Evolutionary conservation across 1,284 basidiomycete genomes (phyloP), one percentile per base, ranked within the genome.

Genomic region (Cryptococcus jaspeensis): DNA sequence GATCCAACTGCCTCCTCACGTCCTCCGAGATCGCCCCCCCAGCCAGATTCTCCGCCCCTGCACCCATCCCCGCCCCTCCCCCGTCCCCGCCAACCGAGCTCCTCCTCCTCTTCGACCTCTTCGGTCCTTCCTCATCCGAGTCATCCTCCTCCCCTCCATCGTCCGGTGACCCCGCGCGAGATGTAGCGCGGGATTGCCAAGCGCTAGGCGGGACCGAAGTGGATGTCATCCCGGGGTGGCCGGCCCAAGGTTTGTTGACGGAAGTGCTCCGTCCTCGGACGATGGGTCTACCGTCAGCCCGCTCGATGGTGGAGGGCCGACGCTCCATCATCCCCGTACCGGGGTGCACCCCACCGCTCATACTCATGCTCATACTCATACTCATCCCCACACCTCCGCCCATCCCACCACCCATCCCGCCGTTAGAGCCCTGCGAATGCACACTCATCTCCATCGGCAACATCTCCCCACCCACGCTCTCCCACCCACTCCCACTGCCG

Each of bases 1-100:
- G 84, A 75, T 98, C 94, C 50, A 98, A 87, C 67, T 89, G 87
- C 38, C 78, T 76, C 58, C 86, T 84, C 65, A 93, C 88, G 72
- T 96, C 94, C 2, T 76, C 70, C 8, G 76, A 77, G 16, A 79
- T 75, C 16, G 69, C 60, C 1, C 65, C 65, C 15, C 61, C 65
- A 11, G 50, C 58, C 39, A 43, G 51, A 5, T 56, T 11, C 43
- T 53, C 55, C 35, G 48, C 37, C 25, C 16, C 12, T n/a, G n/a
- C n/a, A n/a, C n/a, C n/a, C n/a, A n/a, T n/a, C 28, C 61, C 60
- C 35, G 52, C 42, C 32, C 56, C 51, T 38, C 53, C 53, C 22
- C 55, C 50, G 4, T 65, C 65, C 35, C 62, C 65, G 9, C 66
- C 71, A 5, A 62, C 72, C 11, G 73, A 74, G 42, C 67, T 71